A percentile compares a stretch with the other conserved stretches of the same genome.
Conservation (phyloP, 768 basidiomycete genomes). For the Amanita rubescens region DNA sequence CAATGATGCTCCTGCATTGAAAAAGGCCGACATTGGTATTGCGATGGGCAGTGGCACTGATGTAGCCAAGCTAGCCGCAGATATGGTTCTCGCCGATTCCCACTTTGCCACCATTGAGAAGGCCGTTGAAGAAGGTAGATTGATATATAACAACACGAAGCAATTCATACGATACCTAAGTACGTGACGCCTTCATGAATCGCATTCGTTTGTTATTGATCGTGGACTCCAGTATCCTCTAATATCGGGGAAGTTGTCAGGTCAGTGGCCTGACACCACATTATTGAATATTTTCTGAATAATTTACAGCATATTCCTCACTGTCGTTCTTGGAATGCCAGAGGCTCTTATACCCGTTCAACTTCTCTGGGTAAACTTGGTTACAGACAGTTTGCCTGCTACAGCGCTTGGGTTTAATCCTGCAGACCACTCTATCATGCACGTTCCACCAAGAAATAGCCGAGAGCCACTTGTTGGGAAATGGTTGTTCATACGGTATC, state of each 20-base stretch:
- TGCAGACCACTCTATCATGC: conserved; percentile 95
- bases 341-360: conserved; percentile 97
- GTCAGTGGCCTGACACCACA: conserved; percentile 19
- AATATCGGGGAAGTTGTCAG: conserved; percentile 97
- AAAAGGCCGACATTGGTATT: conserved; percentile 96
- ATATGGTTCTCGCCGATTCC: conserved; percentile 96
- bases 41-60: conserved; percentile 99
- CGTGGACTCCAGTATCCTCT: conserved; percentile 58
- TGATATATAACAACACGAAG: conserved; percentile 99
- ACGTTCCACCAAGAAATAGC: conserved; percentile 83
- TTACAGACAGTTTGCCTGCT: conserved; percentile 94
- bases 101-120: conserved; percentile 97
- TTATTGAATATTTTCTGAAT: conserved; percentile 11
- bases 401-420: conserved; percentile 98
- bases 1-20: conserved; percentile 95
- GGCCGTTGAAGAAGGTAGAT: conserved; percentile 94
- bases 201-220: neutral
- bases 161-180: conserved; percentile 99
- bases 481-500: conserved; percentile 95
- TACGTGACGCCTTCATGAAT: conserved; percentile 28
- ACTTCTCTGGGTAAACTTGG: conserved; percentile 96
- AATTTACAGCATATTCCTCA: conserved; percentile 76
- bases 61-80: conserved; percentile 95
- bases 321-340: conserved; percentile 98
- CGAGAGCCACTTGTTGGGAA: conserved; percentile 85